phyloP scores from a whole-genome alignment of 2,329 filamentous ascomycete species.

The Alternaria metachromatica region DNA sequence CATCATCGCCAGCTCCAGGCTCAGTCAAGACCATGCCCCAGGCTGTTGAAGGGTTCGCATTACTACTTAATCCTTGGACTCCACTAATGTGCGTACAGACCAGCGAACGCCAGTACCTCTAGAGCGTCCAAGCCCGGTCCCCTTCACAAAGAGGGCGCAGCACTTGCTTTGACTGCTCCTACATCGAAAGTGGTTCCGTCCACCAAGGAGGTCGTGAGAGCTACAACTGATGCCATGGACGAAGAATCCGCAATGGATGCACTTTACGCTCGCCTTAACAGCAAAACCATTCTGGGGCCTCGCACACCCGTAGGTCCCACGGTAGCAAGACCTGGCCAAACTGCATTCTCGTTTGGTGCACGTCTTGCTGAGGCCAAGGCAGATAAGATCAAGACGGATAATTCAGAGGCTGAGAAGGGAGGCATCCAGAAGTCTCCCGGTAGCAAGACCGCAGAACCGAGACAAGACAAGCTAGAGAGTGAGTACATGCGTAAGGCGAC shows the following conservation, averaged over 20 bases:
- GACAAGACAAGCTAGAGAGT: constrained; percentile 15
- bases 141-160: constrained; percentile 1
- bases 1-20: background rate
- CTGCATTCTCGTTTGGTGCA: constrained; percentile 11
- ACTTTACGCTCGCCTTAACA: constrained; percentile 28
- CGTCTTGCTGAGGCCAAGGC: background rate
- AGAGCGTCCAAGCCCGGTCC: background rate
- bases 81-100: constrained; percentile 14
- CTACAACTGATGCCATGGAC: background rate
- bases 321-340: background rate
- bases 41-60: constrained; percentile 22
- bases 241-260: constrained; percentile 20
- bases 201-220: constrained; percentile 3
- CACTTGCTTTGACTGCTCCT: background rate
- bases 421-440: background rate
- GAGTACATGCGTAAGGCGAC: constrained; percentile 26
- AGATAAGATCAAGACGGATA: background rate
- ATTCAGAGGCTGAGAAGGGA: background rate
- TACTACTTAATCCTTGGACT: background rate
- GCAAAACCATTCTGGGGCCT: background rate
- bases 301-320: background rate
- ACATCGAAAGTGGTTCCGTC: background rate
- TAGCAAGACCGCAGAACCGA: background rate
- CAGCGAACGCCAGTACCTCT: background rate
- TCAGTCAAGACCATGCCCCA: constrained; percentile 13